A percentile compares a stretch with the other conserved stretches of the same genome.
phyloP scores from a whole-genome alignment of 176 grass and related monocot genomes.

The Eleusine coracana region DNA sequence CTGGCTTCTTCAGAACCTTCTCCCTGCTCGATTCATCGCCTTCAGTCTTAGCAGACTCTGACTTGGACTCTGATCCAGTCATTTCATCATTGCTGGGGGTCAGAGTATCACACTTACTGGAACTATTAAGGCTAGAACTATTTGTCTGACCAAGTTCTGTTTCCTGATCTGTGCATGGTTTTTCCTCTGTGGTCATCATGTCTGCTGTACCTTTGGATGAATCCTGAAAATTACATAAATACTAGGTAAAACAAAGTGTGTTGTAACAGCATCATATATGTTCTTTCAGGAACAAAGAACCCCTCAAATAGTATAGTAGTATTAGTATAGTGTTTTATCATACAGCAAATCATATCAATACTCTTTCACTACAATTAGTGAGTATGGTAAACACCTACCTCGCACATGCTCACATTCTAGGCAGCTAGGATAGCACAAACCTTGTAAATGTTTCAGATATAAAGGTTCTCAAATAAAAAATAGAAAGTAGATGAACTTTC shows the following conservation, averaged over 20 bases:
- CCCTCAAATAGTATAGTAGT: background rate
- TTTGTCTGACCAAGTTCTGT: conserved; percentile 32
- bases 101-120: conserved; percentile 40
- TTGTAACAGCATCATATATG: background rate
- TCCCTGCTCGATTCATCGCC: conserved; percentile 25
- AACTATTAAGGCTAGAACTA: conserved; percentile 53
- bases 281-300: background rate
- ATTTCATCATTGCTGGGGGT: conserved; percentile 27
- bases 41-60: conserved; percentile 23
- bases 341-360: background rate
- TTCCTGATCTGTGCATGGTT: conserved; percentile 31
- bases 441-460: background rate
- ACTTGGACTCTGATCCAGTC: conserved; percentile 44
- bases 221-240: conserved; percentile 39
- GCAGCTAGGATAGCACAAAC: background rate
- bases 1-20: conserved; percentile 74
- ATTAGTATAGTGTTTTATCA: background rate
- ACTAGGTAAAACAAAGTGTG: conserved; percentile 40
- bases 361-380: background rate
- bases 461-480: conserved; percentile 22
- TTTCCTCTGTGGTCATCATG: conserved; percentile 19
- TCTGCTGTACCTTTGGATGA: conserved; percentile 38
- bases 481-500: conserved; percentile 17
- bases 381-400: conserved; percentile 9
- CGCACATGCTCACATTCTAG: background rate